Base-by-base conservation (phyloP, 768 basidiomycete species). In the Trametes maxima region DNA sequence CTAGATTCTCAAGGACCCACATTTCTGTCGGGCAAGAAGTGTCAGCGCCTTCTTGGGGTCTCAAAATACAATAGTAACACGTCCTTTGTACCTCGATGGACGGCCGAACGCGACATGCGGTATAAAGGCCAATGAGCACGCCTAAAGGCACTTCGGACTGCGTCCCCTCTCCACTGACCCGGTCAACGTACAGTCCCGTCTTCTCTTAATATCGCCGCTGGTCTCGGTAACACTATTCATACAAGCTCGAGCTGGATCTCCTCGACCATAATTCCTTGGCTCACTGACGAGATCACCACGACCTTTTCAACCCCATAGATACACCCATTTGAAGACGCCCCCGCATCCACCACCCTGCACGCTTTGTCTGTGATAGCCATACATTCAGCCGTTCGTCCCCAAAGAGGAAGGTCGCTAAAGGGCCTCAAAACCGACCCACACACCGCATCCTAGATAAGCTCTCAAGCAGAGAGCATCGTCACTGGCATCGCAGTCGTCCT, bases 1-100 rank as follows among this genome's bases (percentile, higher is more conserved):
- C 56, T 28, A 39, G 8, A 8, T 49, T 57, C 56, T 37, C 56
- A 57, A 49, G 56, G 47, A 57, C 46, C 56, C 39, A 57, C 56
- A 49, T 24, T 25, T 39, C 24, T 36, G 24, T 39, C 44, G n/a
- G 22, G 19, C 25, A 17, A 17, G 40, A 28, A 44, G 33, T 55
- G 45, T 17, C 45, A 22, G 25, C 8, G 17, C 35, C 45, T 49
- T 21, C 28, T 40, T 5, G 19, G 45, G n/a, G 39, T 22, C 49
- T 35, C 42, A 46, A 57, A 19, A 45, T 33, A 25, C 36, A 24
- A 49, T 37, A 40, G 22, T 24, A 7, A 3, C 14, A 16, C 7
- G 39, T 28, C 39, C 56, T 49, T 57, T 49, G 39, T 48, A 13
- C 19, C 37, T 19, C 37, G n/a, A 19, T n/a, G 4, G 25, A 21